These are phyloP conservation scores for Rubus idaeus DNA, from an alignment of 306 rosid genomes.

Conservation along the genomic window DNA sequence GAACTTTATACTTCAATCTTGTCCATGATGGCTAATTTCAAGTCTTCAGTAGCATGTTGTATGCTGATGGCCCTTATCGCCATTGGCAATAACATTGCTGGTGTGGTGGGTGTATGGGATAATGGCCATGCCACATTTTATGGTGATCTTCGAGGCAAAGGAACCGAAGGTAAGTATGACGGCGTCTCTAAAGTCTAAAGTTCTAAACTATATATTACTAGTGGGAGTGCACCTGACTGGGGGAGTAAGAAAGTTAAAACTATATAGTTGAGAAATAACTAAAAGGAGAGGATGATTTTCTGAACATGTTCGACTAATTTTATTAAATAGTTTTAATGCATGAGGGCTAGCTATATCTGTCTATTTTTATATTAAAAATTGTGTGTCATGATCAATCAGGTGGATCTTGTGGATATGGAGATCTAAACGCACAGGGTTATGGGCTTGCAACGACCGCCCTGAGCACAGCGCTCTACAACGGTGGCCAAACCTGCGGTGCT, in stretches of 20 bases:
- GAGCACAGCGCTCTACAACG: not conserved
- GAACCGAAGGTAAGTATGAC: not conserved
- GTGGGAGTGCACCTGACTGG: not conserved
- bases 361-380: no score
- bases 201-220: not conserved
- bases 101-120: not conserved
- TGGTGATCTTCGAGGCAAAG: not conserved
- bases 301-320: not conserved
- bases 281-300: no score
- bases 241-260: no score
- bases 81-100: not conserved
- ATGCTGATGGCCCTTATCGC: not conserved
- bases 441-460: not conserved
- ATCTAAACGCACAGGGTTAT: not conserved
- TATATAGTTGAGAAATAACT: no score
- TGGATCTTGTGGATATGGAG: conserved; percentile 3
- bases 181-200: not conserved
- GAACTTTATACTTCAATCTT: not conserved
- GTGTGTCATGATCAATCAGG: not conserved
- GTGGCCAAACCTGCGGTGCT: not conserved
- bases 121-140: conserved; percentile 2
- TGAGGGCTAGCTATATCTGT: no score
- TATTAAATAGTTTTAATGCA: not conserved
- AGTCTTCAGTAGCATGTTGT: not conserved
- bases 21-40: not conserved